These are phyloP conservation scores for Magnolia sinica DNA, from an alignment of 164 flowering plant genomes.

Conservation along the genomic window DNA sequence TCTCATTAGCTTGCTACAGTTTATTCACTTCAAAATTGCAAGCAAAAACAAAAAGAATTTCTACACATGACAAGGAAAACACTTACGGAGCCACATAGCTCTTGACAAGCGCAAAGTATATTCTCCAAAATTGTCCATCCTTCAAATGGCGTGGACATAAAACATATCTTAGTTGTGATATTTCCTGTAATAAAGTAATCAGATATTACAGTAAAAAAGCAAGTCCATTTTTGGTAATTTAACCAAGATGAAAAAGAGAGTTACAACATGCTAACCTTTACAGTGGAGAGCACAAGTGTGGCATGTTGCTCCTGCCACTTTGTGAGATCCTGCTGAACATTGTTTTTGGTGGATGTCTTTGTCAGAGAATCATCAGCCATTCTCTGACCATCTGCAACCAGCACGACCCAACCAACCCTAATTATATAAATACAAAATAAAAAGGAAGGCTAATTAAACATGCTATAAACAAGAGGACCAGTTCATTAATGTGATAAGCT, in stretches of 20 bases:
- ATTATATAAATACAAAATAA: conserved; percentile 30
- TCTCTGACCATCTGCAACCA: background rate
- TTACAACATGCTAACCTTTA: conserved; percentile 41
- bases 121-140: conserved; percentile 87
- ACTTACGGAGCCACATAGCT: conserved; percentile 78
- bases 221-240: background rate
- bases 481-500: too few species aligned
- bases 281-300: conserved; percentile 57
- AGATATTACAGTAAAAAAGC: background rate
- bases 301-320: conserved; percentile 91
- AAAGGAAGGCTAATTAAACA: conserved; percentile 1
- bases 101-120: conserved; percentile 74
- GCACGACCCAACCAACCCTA: background rate
- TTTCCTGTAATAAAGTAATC: conserved; percentile 49
- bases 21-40: background rate
- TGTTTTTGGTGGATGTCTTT: conserved; percentile 19
- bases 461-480: too few species aligned
- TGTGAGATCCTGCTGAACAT: conserved; percentile 57
- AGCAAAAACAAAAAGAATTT: background rate
- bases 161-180: conserved; percentile 74
- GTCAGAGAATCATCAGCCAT: conserved; percentile 12
- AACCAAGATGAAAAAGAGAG: background rate
- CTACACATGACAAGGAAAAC: background rate
- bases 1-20: background rate
- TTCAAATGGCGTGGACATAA: conserved; percentile 82